These are phyloP conservation scores for Fusarium sp. DNA, from an alignment of 2,329 filamentous ascomycete species.

Conservation along the genomic window DNA sequence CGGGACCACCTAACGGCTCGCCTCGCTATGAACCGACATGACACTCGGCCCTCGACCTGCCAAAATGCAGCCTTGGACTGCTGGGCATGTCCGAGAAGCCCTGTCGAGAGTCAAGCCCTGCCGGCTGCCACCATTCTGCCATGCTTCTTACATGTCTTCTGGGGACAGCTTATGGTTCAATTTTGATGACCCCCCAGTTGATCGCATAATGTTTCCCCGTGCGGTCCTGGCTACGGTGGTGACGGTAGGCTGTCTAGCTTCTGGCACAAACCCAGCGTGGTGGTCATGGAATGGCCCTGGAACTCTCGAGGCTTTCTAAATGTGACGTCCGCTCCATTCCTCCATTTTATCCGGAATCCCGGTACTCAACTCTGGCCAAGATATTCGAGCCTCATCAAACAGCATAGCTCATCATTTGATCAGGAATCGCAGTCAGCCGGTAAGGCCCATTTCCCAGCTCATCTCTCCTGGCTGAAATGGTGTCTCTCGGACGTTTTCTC, in stretches of 20 bases:
- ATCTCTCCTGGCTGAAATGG: constrained; percentile 17
- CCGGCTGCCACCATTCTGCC: background rate
- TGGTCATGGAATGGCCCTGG: constrained; percentile 28
- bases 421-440: background rate
- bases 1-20: constrained; percentile 44
- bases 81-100: background rate
- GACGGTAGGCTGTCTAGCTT: constrained; percentile 25
- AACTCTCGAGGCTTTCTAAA: constrained; percentile 18
- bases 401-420: constrained; percentile 7
- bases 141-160: constrained; percentile 21
- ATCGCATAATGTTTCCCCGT: constrained; percentile 5
- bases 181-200: constrained; percentile 25
- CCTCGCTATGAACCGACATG: constrained; percentile 45
- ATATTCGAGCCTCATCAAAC: constrained; percentile 13
- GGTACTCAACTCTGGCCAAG: background rate
- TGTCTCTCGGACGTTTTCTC: constrained; percentile 2
- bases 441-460: constrained; percentile 8
- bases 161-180: constrained; percentile 26
- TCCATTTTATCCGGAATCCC: background rate
- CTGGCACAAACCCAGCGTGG: constrained; percentile 11
- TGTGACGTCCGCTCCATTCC: constrained; percentile 16
- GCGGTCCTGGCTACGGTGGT: constrained; percentile 30
- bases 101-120: constrained; percentile 7
- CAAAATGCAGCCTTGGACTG: constrained; percentile 5
- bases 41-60: constrained; percentile 32